phyloP scores from a whole-genome alignment of 192 early-diverging fungal genomes.

The Linnemannia zychae region DNA sequence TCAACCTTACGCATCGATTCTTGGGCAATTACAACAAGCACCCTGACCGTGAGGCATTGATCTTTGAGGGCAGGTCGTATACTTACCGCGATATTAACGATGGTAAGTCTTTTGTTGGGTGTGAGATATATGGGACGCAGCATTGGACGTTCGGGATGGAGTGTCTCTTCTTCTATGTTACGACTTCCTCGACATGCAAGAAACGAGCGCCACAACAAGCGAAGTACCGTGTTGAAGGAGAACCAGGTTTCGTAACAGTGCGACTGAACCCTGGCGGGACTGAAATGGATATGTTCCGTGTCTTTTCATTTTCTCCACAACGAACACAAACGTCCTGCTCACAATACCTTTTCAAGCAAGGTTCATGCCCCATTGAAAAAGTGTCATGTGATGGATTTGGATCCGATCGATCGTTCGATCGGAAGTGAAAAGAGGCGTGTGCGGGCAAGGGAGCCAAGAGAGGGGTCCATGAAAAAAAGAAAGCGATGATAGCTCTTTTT shows the following conservation, averaged over 20 bases:
- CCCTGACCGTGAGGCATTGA: slow-evolving; percentile 56
- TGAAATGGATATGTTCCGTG: neutral
- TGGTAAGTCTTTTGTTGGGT: slow-evolving; percentile 41
- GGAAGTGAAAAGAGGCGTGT: neutral
- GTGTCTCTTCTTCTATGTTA: no score
- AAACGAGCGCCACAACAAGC: no score
- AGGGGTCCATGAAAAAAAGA: neutral
- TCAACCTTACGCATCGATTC: slow-evolving; percentile 60
- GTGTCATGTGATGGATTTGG: neutral
- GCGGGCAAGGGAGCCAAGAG: neutral
- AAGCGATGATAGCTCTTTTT: neutral
- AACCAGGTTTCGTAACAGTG: neutral
- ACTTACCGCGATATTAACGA: slow-evolving; percentile 60
- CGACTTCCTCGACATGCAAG: no score
- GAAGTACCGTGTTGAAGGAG: no score
- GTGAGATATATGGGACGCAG: no score
- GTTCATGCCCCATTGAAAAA: neutral
- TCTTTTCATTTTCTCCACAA: neutral
- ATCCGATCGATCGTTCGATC: neutral
- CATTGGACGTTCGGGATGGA: neutral
- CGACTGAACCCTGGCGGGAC: neutral
- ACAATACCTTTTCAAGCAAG: neutral
- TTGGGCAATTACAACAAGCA: slow-evolving; percentile 48
- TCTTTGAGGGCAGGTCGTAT: slow-evolving; percentile 64
- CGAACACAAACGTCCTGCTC: neutral